Base-by-base conservation (phyloP, 106 monocot genomes). In the Allium cepa region DNA sequence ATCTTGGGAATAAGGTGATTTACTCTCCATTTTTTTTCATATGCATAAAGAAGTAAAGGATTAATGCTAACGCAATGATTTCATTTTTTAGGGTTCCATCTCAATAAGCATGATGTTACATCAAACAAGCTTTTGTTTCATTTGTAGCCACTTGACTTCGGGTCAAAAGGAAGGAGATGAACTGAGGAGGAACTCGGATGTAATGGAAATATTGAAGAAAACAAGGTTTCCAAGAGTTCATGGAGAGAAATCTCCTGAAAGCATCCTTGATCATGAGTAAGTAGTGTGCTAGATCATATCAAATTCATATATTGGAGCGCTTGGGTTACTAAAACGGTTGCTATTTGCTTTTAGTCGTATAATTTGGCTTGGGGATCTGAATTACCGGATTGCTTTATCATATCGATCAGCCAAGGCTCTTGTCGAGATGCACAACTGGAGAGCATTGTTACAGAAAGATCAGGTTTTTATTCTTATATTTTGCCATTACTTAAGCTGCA, bases 381-480 rank as follows among this genome's bases (percentile, higher is more conserved):
- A 90, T 79, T 90, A 90, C 72, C 85, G 90, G 47, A 83, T 90
- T 61, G 86, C 86, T 53, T 83, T 90, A 50, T 90, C 90, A 36
- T 90, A 90, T 68, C 90, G 80, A 56, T 83, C 80, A 14, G 86
- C 79, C 14, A 90, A 86, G 72, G 83, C 86, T 63, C 59, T 90
- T 22, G 85, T 90, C n/a, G 90, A 90, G 75, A 90, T 90, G 90
- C 90, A 67, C 68, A 86, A 90, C 76, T 90, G 90, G 90, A 83
- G 74, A 72, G 76, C 71, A 61, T 66, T 90, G 70, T 72, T 90
- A 59, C 79, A 86, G 71, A 90, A 83, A 60, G 90, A 90, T 76
- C 90, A 90, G 90, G 90, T 68, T 55, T 61, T 57, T 15, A 4
- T 57, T 57, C 26, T 52, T 9, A 47, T 55, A 63, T 67, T 79